Percentiles rank a stretch among this genome's conserved stretches.
phyloP scores from a whole-genome alignment of 2,329 filamentous ascomycete species.

The Diaporthe sp. region DNA sequence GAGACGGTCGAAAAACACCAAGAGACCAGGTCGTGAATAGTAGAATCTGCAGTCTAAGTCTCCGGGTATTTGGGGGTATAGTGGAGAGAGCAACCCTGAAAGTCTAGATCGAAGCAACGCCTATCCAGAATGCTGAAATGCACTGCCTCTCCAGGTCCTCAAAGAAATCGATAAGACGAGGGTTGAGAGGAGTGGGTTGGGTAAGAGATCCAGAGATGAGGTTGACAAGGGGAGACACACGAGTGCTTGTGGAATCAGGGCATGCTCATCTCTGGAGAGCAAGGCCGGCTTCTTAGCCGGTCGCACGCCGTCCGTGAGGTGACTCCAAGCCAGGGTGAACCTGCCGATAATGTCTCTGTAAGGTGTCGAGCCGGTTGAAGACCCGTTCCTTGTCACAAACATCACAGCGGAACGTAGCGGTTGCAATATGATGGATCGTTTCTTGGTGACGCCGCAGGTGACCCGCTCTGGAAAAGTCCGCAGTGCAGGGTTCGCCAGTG shows the following conservation, averaged over 20 bases:
- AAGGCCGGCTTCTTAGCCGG: slow-evolving; percentile 29
- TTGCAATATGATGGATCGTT: slow-evolving; percentile 41
- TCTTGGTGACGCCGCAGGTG: slow-evolving; percentile 41
- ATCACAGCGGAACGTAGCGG: slow-evolving; percentile 41
- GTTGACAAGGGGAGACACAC: slow-evolving; percentile 32
- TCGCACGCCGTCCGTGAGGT: slow-evolving; percentile 48
- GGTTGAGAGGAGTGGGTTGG: slow-evolving; percentile 7
- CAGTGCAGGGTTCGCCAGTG: slow-evolving; percentile 40
- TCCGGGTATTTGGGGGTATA: slow-evolving; percentile 42
- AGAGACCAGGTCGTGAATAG: slow-evolving; percentile 27
- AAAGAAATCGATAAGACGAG: slow-evolving; percentile 19
- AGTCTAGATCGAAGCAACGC: slow-evolving; percentile 40
- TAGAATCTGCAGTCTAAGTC: slow-evolving; percentile 39
- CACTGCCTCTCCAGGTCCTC: slow-evolving; percentile 32
- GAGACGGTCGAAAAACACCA: slow-evolving; percentile 12
- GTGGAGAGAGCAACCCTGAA: slow-evolving; percentile 27
- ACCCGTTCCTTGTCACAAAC: slow-evolving; percentile 41
- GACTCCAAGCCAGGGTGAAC: slow-evolving; percentile 55
- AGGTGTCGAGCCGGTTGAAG: slow-evolving; percentile 40
- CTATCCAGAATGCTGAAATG: slow-evolving; percentile 41
- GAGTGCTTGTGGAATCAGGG: slow-evolving; percentile 37
- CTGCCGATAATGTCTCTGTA: slow-evolving; percentile 48
- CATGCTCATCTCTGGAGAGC: slow-evolving; percentile 19
- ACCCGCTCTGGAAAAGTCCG: slow-evolving; percentile 41
- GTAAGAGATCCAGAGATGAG: slow-evolving; percentile 36